Evolutionary conservation across 495 filamentous ascomycete species (phyloP).

Genomic region (Daldinia vernicosa): DNA sequence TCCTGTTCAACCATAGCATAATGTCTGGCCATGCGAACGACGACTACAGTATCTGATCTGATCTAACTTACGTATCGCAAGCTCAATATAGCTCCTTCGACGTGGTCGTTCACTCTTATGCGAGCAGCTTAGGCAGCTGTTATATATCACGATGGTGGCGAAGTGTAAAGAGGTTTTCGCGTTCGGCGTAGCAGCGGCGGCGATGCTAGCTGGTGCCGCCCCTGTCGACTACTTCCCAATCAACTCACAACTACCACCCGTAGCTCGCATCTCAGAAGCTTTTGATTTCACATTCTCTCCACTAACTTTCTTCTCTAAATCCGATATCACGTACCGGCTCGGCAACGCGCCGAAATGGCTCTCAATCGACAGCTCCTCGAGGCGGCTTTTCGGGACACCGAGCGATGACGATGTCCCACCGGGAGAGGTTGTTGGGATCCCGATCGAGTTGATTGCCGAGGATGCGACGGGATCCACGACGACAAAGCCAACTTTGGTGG

Average conservation of each 20-base stretch:
- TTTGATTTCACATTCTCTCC: conserved; percentile 75
- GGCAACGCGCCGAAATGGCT: conserved; percentile 73
- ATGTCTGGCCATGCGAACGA: conserved; percentile 4
- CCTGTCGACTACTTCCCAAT: conserved; percentile 70
- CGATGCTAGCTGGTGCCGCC: conserved; percentile 20
- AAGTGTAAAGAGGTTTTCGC: conserved; percentile 27
- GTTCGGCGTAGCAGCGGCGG: conserved; percentile 9
- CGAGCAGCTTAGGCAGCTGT: conserved; percentile 13
- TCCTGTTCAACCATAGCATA: neutral
- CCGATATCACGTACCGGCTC: conserved; percentile 68
- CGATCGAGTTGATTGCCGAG: conserved; percentile 69
- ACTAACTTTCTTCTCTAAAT: conserved; percentile 69
- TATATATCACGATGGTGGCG: conserved; percentile 32
- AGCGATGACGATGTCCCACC: conserved; percentile 63
- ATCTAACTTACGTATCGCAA: conserved; percentile 12
- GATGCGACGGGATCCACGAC: conserved; percentile 64
- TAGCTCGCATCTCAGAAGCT: conserved; percentile 69
- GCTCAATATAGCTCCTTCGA: neutral
- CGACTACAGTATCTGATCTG: conserved; percentile 5
- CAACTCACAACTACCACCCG: conserved; percentile 79
- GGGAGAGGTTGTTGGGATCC: conserved; percentile 52
- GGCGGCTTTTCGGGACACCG: conserved; percentile 73
- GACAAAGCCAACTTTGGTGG: conserved; percentile 68
- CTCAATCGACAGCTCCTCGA: conserved; percentile 66
- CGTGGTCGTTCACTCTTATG: conserved; percentile 22